Base-by-base conservation (phyloP, 2,329 filamentous ascomycete species). In the Cadophora gregata region DNA sequence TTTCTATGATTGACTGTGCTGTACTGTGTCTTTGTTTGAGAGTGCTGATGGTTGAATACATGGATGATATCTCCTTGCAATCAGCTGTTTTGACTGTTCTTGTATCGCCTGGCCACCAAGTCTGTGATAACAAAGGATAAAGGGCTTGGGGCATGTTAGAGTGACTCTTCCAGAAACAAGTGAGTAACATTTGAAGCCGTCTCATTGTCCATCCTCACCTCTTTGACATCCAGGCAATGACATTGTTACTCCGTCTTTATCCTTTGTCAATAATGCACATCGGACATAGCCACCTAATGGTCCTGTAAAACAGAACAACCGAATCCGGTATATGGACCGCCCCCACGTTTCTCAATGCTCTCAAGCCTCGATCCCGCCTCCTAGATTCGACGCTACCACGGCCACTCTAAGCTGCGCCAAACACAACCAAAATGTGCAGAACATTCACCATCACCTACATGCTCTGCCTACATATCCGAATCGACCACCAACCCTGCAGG, bases 381-480 rank as follows among this genome's bases (percentile, higher is more conserved):
- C 53, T n/a, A 38, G 3, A 21, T 14, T 19, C 9, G 4, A 9
- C 53, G 1, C 53, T 19, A 8, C 16, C 29, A 31, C n/a, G 24
- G 33, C 53, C 29, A 56, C 9, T 4, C 19, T 4, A 51, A 19
- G 16, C 25, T 24, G 4, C 19, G 8, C 24, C 31, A 19, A n/a
- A 6, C 8, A 12, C 21, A 24, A 4, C 21, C 1, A 58, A 60
- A 29, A 62, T 62, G 59, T 62, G 59, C 31, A 16, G 47, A 36
- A 62, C 47, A 36, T 53, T 53, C 31, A 8, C 12, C 12, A 19
- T 51, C 16, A 62, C 59, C 47, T 62, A 62, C 29, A 38, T 25
- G 21, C 10, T 27, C 45, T 62, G 59, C 27, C 31, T 62, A 4
- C 59, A 62, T 33, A 36, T 31, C 19, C 45, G 16, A n/a, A 36